Evolutionary conservation across 495 filamentous ascomycete species (phyloP).

Genomic region (Daldinia caldariorum): DNA sequence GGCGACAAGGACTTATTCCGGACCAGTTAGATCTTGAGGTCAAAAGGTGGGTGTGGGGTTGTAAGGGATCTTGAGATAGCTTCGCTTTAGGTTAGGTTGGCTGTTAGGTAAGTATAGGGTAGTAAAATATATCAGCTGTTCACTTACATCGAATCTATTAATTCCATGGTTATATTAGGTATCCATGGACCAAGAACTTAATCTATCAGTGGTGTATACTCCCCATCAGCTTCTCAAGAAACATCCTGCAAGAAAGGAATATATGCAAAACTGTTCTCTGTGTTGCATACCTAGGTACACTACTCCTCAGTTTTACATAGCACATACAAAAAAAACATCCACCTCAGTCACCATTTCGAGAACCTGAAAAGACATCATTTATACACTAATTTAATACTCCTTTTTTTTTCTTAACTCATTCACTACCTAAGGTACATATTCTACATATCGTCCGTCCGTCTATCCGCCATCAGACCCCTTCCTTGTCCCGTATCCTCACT

Average conservation of each 20-base stretch:
- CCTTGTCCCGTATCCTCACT: neutral
- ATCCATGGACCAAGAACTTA: no score
- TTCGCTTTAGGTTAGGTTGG: constrained; percentile 3
- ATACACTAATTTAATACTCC: neutral
- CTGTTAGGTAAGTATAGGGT: no score
- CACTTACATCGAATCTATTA: no score
- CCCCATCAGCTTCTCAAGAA: no score
- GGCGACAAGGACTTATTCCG: neutral
- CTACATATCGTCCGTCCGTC: neutral
- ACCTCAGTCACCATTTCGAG: neutral
- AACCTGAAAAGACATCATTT: neutral
- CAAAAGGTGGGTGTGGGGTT: neutral
- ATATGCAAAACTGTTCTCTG: no score
- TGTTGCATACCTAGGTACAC: no score
- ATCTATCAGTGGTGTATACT: no score
- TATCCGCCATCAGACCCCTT: constrained; percentile 1
- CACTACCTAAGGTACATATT: constrained; percentile 1
- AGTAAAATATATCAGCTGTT: no score
- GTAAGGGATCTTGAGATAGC: neutral
- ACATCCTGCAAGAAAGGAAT: no score
- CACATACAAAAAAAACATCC: neutral
- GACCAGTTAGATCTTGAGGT: neutral
- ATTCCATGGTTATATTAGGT: no score
- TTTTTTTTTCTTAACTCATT: neutral
- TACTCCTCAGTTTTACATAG: neutral